A percentile compares a stretch with the other conserved stretches of the same genome.
phyloP scores from a whole-genome alignment of 257 asterid species.

The Nyctanthes arbortristis region DNA sequence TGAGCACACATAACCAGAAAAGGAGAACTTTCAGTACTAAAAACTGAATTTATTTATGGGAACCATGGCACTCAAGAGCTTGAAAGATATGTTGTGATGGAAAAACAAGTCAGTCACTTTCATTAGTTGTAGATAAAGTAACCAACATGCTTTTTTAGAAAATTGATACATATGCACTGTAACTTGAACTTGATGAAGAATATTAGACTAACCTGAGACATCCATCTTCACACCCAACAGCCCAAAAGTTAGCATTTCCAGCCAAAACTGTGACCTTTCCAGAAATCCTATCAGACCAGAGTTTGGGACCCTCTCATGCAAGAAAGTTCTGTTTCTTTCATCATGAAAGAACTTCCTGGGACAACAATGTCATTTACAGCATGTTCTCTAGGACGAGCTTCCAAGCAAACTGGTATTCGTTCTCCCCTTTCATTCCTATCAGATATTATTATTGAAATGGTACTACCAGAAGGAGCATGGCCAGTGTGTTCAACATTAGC shows the following conservation, averaged over 20 bases:
- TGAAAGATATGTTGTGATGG: no score
- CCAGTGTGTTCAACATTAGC: conserved; percentile 65
- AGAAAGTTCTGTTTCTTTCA: conserved; percentile 78
- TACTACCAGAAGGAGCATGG: conserved; percentile 38
- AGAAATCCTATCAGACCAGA: conserved; percentile 91
- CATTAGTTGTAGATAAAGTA: not conserved
- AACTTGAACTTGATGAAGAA: not conserved
- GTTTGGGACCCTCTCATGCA: conserved; percentile 63
- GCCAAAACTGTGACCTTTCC: conserved; percentile 91
- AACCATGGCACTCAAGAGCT: no score
- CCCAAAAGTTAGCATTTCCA: conserved; percentile 98
- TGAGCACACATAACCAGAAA: no score
- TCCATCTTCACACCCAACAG: conserved; percentile 97
- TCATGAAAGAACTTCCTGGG: conserved; percentile 51
- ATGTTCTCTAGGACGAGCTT: conserved; percentile 86
- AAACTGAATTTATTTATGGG: no score
- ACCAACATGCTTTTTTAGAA: conserved; percentile 2
- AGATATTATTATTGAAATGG: conserved; percentile 66
- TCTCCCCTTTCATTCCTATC: conserved; percentile 76
- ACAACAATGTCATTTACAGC: conserved; percentile 72
- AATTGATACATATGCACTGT: not conserved
- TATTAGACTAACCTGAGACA: conserved; percentile 73
- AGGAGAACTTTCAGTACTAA: no score
- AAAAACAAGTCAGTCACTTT: no score
- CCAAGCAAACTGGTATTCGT: conserved; percentile 66